Percentiles rank a stretch among this genome's conserved stretches.
phyloP scores from a whole-genome alignment of 768 basidiomycete genomes.

The Gymnopilus junonius region DNA sequence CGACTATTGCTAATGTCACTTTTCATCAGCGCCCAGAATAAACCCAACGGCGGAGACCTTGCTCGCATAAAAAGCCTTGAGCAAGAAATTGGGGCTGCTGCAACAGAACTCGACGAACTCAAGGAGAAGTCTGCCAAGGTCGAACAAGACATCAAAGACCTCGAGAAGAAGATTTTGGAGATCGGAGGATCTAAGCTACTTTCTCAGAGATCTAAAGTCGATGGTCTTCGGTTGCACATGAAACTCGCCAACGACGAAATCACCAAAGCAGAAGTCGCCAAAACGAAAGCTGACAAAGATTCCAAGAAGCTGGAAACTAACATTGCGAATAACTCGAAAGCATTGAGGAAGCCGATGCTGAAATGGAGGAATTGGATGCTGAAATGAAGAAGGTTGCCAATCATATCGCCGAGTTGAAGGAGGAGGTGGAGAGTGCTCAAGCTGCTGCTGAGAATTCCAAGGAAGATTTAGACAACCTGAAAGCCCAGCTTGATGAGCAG shows the following conservation, averaged over 20 bases:
- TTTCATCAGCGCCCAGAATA: conserved; percentile 68
- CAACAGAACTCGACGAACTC: conserved; percentile 68
- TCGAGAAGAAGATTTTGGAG: conserved; percentile 92
- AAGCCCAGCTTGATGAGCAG: conserved; percentile 77
- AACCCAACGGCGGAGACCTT: conserved; percentile 82
- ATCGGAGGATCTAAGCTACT: conserved; percentile 90
- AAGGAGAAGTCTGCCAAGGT: conserved; percentile 68
- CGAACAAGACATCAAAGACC: conserved; percentile 77
- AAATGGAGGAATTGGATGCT: conserved; percentile 63
- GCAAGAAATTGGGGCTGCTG: conserved; percentile 59
- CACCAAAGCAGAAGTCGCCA: conserved; percentile 92
- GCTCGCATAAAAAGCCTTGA: conserved; percentile 80
- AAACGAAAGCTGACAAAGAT: conserved; percentile 89
- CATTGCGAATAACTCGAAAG: conserved; percentile 56
- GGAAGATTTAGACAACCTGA: conserved; percentile 80
- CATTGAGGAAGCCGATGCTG: conserved; percentile 68
- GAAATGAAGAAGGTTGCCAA: conserved; percentile 60
- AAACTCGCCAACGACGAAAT: conserved; percentile 87
- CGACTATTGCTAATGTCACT: not conserved
- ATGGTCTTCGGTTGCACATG: conserved; percentile 84
- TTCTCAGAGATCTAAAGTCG: conserved; percentile 89
- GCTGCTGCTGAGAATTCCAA: conserved; percentile 77
- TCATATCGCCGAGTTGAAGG: conserved; percentile 65
- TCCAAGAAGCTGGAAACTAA: conserved; percentile 62
- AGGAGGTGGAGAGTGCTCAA: conserved; percentile 78